Evolutionary conservation across 2,329 filamentous ascomycete genomes (phyloP).

Genomic region (Tolypocladium nubicola): DNA sequence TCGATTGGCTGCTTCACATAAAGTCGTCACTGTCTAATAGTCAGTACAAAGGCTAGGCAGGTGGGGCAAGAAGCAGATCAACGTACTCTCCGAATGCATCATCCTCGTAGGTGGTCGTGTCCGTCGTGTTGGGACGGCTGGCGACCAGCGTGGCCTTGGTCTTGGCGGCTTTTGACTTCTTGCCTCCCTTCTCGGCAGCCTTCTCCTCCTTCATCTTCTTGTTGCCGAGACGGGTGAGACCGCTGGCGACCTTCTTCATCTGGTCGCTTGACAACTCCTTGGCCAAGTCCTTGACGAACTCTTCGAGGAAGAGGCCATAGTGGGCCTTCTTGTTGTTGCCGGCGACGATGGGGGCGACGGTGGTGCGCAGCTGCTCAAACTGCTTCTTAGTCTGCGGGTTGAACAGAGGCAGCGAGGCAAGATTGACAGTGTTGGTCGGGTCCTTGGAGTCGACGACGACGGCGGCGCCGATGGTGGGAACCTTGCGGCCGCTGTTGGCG

Average conservation of each 20-base stretch:
- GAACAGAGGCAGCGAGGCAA: conserved; percentile 73
- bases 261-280: conserved; percentile 85
- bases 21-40: conserved; percentile 49
- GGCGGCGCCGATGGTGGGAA: conserved; percentile 50
- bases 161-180: conserved; percentile 96
- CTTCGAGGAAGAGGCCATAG: conserved; percentile 81
- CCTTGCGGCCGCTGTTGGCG: conserved; percentile 54
- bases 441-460: conserved; percentile 64
- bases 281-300: conserved; percentile 77
- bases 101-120: conserved; percentile 71
- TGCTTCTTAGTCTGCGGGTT: conserved; percentile 80
- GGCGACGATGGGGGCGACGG: conserved; percentile 67
- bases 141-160: conserved; percentile 79
- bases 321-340: conserved; percentile 77
- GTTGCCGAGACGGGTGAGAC: conserved; percentile 81
- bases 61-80: background rate
- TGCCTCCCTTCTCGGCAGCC: conserved; percentile 80
- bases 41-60: background rate
- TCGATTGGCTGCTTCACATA: conserved; percentile 44
- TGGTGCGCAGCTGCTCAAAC: conserved; percentile 70
- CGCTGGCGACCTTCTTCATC: conserved; percentile 90
- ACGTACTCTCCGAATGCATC: conserved; percentile 76
- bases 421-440: conserved; percentile 69
- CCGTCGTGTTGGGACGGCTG: conserved; percentile 47
- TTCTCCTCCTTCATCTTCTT: conserved; percentile 99